Evolutionary conservation across 495 filamentous ascomycete genomes (phyloP), one percentile per base, ranked within the genome.

Genomic region (Cenococcum geophilum): DNA sequence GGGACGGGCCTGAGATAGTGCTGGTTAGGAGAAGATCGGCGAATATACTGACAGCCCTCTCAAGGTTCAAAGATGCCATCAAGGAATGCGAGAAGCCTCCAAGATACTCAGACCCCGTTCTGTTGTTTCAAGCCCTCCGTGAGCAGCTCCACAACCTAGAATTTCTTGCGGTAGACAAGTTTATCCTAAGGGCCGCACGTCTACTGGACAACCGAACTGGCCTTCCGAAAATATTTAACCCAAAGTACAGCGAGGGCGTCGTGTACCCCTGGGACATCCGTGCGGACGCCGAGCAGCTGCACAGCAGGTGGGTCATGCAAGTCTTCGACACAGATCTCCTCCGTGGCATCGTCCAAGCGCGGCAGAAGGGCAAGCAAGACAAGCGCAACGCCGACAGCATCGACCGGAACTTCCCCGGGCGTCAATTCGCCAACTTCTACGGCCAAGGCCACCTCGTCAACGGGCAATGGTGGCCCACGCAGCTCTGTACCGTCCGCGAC

Each of bases 391-490:
- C 61, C 4, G 68, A 73, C 37, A 63, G 58, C 0, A 52, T 78
- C 3, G 64, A 72, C 4, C 59, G 61, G 14, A 43, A 63, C 1
- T 78, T 73, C 56, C 34, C 45, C 0, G 43, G 52, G 12, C 59
- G 61, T 18, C 55, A 64, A 0, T 61, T 64, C 12, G 56, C 72
- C 5, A 73, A 75, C 43, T 69, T 70, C 47, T 61, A 73, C 50
- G 82, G 83, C 8, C 68, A 75, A 27, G 78, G 79, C 36, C 60
- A 73, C 11, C 72, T 84, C 12, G 61, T 77, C 3, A 75, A 78
- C 57, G 83, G 82, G 0, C 76, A 82, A 57, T 84, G 83, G 81
- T 85, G 78, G 80, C 82, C 80, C 0, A 65, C 75, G 1, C 79
- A 81, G 36, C 74, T 84, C 4, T 75, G 73, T 59, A 74, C 77